Percentiles rank a stretch among this genome's conserved stretches.
phyloP scores from a whole-genome alignment of 2,329 filamentous ascomycete species.

The Lomentospora prolificans region DNA sequence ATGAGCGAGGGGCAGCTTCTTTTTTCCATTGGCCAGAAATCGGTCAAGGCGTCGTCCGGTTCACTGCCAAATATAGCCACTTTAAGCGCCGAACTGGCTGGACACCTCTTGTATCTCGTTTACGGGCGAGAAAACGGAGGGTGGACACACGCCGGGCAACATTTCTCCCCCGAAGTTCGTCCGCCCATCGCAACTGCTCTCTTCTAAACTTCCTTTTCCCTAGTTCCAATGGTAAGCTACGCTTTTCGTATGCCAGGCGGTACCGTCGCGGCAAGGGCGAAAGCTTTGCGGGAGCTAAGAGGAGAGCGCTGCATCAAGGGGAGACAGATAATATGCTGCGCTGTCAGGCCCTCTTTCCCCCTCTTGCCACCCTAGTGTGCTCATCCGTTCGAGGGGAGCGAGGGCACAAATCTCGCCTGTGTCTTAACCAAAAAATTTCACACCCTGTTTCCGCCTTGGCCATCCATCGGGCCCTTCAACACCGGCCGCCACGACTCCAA shows the following conservation, averaged over 20 bases:
- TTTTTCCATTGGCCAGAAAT: slow-evolving; percentile 3
- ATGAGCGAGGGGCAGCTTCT: not conserved
- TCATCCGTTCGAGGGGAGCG: not conserved
- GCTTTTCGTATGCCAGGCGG: too few species aligned
- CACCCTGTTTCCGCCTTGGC: not conserved
- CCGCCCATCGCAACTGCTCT: too few species aligned
- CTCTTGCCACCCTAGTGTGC: not conserved
- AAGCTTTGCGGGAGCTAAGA: too few species aligned
- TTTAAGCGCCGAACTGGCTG: slow-evolving; percentile 3
- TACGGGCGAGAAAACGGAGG: not conserved
- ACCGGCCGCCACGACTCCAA: not conserved
- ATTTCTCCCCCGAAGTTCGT: too few species aligned
- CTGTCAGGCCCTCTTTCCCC: too few species aligned
- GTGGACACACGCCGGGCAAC: not conserved
- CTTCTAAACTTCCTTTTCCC: too few species aligned
- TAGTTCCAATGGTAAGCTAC: too few species aligned
- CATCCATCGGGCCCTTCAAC: not conserved
- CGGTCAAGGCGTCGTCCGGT: slow-evolving; percentile 1
- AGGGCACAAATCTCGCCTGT: not conserved
- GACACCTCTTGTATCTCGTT: not conserved
- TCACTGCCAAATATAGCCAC: slow-evolving; percentile 2
- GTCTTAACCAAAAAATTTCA: not conserved
- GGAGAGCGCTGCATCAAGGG: too few species aligned
- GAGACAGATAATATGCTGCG: too few species aligned
- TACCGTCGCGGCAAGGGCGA: too few species aligned